Percentiles rank a stretch among this genome's conserved stretches.
Evolutionary conservation across 2,329 filamentous ascomycete species (phyloP).

Genomic region (Penicillium sp.): DNA sequence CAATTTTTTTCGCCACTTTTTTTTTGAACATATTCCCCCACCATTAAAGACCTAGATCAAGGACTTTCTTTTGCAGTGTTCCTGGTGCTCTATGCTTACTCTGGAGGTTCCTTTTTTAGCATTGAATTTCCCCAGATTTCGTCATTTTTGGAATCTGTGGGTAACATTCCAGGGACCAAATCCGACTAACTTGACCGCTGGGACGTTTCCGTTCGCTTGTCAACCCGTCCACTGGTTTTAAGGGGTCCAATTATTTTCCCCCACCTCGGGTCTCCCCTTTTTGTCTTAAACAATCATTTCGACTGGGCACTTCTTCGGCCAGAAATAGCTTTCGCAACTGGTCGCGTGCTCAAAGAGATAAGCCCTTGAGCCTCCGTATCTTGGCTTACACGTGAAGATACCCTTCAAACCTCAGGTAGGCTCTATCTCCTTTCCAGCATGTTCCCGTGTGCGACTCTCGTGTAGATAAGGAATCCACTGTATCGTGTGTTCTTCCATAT

Average conservation of each 20-base stretch:
- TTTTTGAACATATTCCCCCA: constrained; percentile 3
- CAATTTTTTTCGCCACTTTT: constrained; percentile 22
- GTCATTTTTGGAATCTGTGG: constrained; percentile 1
- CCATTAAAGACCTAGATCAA: not conserved
- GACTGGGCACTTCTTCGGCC: not conserved
- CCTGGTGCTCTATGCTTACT: not conserved
- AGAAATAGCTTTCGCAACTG: constrained; percentile 4
- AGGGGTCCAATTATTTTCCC: constrained; percentile 18
- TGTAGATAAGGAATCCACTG: constrained; percentile 16
- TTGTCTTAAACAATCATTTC: not conserved
- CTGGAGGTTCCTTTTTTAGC: not conserved
- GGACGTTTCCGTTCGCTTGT: constrained; percentile 24
- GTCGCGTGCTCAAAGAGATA: constrained; percentile 8
- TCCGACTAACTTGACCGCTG: constrained; percentile 9
- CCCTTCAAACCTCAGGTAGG: constrained; percentile 28
- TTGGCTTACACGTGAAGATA: constrained; percentile 5
- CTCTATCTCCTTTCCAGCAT: constrained; percentile 7
- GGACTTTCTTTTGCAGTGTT: not conserved
- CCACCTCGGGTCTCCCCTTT: constrained; percentile 16
- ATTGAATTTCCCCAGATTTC: constrained; percentile 5
- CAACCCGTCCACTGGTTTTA: constrained; percentile 5
- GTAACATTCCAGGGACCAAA: constrained; percentile 8
- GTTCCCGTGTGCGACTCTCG: not conserved
- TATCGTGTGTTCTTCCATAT: constrained; percentile 5
- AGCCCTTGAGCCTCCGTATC: constrained; percentile 2